Base-by-base conservation (phyloP, 2,329 filamentous ascomycete genomes). In the Talaromyces sp. region DNA sequence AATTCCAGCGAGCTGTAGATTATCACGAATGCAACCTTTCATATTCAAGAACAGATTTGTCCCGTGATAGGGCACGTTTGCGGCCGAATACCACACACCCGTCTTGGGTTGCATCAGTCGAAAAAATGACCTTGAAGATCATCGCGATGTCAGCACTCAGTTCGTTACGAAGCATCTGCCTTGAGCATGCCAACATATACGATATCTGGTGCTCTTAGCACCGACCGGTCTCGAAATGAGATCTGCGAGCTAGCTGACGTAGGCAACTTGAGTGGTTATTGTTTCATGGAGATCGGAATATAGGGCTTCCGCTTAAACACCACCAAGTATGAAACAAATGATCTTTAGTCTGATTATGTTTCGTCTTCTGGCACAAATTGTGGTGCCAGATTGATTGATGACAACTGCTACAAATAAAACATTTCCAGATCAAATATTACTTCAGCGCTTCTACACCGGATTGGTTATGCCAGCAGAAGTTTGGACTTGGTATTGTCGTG, bases 81-180 rank as follows among this genome's bases (percentile, higher is more conserved):
- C 50, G 50, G 50, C 28, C 11, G 33, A 33, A 35, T 54, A 16
- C 50, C n/a, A 54, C 28, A 35, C 5, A 21, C 31, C 50, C 50
- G 50, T 54, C 50, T 58, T 58, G 28, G 55, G 55, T 58, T 46
- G 40, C 55, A 58, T 46, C 55, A 58, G n/a, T 35, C 5, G 37
- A 18, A 14, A 21, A 58, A 9, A 40, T 46, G 16, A 35, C 16
- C 31, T 4, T 52, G 31, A 35, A 54, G 55, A 46, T 42, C 37
- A 21, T 58, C 37, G 33, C 14, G 55, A 28, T 28, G 55, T 42
- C 21, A 58, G 55, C 9, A 35, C 14, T 54, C 3, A 35, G 9
- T 2, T 35, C 21, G n/a, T 54, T 35, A 21, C 28, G 7, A 11
- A 6, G 7, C 1, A n/a, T 35, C 28, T 7, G 8, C 4, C 16